Conservation (phyloP, 495 filamentous ascomycete species). For the Penicillium herquei region DNA sequence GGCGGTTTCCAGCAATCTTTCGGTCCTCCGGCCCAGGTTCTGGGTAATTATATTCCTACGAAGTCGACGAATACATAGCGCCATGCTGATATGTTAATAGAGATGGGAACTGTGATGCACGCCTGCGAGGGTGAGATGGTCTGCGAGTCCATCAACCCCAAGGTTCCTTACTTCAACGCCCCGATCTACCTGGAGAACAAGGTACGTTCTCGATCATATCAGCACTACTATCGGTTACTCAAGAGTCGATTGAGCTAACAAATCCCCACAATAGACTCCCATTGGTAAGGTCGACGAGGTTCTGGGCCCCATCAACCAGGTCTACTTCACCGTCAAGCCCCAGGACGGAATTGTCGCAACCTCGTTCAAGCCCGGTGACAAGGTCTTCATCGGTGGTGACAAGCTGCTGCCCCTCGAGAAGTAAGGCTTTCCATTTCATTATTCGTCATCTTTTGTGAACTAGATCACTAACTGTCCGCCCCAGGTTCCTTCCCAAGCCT, state of each 20-base stretch:
- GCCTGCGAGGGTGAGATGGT: conserved; percentile 95
- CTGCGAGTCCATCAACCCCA: conserved; percentile 87
- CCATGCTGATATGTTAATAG: conserved; percentile 42
- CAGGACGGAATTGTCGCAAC: conserved; percentile 90
- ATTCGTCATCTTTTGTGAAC: neutral
- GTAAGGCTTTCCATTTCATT: conserved; percentile 31
- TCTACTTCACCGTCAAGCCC: conserved; percentile 97
- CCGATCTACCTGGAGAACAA: conserved; percentile 99
- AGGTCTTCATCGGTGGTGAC: conserved; percentile 92
- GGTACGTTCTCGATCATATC: conserved; percentile 40
- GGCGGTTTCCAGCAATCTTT: conserved; percentile 63
- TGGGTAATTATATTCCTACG: conserved; percentile 46
- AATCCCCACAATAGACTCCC: conserved; percentile 40
- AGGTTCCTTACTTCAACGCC: conserved; percentile 98
- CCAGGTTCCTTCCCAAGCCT: conserved; percentile 87
- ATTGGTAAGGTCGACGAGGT: conserved; percentile 64
- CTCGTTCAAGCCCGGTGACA: conserved; percentile 94
- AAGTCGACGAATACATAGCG: neutral
- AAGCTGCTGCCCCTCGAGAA: conserved; percentile 92
- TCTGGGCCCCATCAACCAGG: conserved; percentile 90
- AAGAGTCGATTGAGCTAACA: conserved; percentile 20
- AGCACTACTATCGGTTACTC: neutral
- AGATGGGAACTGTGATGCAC: conserved; percentile 93
- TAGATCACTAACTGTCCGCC: neutral
- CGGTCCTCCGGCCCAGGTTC: conserved; percentile 65